These are phyloP conservation scores for Exophiala sp. DNA, from an alignment of 2,329 filamentous ascomycete genomes.

Conservation along the genomic window DNA sequence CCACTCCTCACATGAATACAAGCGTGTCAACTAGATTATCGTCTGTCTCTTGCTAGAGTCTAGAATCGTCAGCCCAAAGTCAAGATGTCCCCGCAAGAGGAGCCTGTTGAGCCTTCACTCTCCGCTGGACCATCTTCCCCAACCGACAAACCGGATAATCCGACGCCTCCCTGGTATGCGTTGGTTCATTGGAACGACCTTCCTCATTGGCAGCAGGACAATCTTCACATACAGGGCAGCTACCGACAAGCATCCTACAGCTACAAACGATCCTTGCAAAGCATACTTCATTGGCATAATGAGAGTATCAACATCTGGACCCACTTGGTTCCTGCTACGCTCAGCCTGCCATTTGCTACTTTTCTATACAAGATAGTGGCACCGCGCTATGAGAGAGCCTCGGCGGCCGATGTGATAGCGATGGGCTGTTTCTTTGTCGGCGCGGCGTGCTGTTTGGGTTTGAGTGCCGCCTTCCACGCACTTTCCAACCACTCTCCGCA, in stretches of 20 bases:
- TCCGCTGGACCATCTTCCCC: not conserved
- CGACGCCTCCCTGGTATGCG: slow-evolving; percentile 31
- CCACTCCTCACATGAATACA: too few relatives aligned
- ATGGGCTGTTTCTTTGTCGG: slow-evolving; percentile 76
- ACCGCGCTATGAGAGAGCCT: slow-evolving; percentile 61
- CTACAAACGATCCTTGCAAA: slow-evolving; percentile 52
- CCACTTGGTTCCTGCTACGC: slow-evolving; percentile 61
- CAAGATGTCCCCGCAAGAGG: not conserved
- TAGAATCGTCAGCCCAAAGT: too few relatives aligned
- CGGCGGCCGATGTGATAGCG: slow-evolving; percentile 58
- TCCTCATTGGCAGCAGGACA: slow-evolving; percentile 55
- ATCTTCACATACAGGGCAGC: slow-evolving; percentile 61
- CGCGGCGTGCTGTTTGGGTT: slow-evolving; percentile 65
- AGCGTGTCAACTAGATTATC: too few relatives aligned
- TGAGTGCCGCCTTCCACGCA: slow-evolving; percentile 80
- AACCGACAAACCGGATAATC: slow-evolving; percentile 15
- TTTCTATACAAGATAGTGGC: slow-evolving; percentile 54
- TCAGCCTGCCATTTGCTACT: slow-evolving; percentile 37
- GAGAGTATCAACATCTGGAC: slow-evolving; percentile 67
- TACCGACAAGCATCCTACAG: slow-evolving; percentile 61
- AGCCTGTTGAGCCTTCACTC: not conserved
- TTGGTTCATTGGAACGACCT: slow-evolving; percentile 46
- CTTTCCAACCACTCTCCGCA: slow-evolving; percentile 74
- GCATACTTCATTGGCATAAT: slow-evolving; percentile 60
- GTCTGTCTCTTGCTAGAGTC: too few relatives aligned